Evolutionary conservation across 306 rosid species (phyloP), one percentile per base, ranked within the genome.

Genomic region (Pterocarpus santalinus): DNA sequence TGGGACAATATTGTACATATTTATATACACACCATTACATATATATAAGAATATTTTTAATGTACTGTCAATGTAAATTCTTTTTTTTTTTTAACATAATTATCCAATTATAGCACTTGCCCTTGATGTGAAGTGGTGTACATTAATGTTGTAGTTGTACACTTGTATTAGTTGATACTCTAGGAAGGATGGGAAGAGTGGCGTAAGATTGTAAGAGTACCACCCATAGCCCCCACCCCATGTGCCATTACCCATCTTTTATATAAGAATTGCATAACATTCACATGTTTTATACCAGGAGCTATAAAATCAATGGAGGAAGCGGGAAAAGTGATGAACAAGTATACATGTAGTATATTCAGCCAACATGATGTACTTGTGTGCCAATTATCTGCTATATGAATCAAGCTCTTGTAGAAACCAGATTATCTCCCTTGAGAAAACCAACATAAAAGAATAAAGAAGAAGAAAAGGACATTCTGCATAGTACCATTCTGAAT

Each of bases 141-240:
- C 22, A 52, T 15, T 1, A 22, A 22, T 22, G 28, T 52, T 52
- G 57, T 13, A 13, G 49, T 43, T 43, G 49, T 8, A 43, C 49
- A 43, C 49, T 43, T 33, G 38, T 68, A 62, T 65, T 41, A 49
- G 66, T 61, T 73, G 79, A 82, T 49, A 61, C 68, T 55, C 44
- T 43, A 53, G 32, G 7, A 85, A 70, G 70, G 82, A 16, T 72
- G 74, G 61, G 76, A 80, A 63, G 81, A 53, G 78, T 73, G 79
- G 68, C 57, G 66, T 61, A 7, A 62, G 36, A 52, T 17, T 52
- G 17, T 52, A n/a, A 52, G 12, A 52, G 79, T 72, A 65, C 72
- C 83, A 13, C 22, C 55, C 7, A 6, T 41, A 38, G 51, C 79
- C 82, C 85, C 75, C 86, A 83, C 85, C 86, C 84, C 28, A 83